Conservation (phyloP, 768 basidiomycete genomes). For the Suillus tomentosus region DNA sequence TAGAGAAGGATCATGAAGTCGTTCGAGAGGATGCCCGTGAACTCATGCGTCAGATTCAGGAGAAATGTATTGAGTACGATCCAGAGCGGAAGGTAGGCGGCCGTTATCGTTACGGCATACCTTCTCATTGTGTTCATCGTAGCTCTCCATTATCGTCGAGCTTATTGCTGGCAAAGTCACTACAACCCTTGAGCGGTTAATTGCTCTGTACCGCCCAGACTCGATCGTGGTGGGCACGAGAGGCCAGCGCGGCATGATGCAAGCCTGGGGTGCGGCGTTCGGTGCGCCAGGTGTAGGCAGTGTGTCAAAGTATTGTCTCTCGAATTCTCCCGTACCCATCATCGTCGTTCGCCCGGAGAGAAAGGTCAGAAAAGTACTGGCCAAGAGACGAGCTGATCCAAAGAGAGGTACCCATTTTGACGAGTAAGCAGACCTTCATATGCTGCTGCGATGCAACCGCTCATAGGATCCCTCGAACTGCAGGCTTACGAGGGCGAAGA, state of each 20-base stretch:
- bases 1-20: conserved; percentile 75
- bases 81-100: conserved; percentile 69
- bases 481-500: conserved; percentile 21
- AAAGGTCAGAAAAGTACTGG: conserved; percentile 81
- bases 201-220: conserved; percentile 89
- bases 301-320: conserved; percentile 75
- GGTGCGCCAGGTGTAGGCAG: conserved; percentile 60
- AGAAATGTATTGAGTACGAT: conserved; percentile 77
- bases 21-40: conserved; percentile 85
- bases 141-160: conserved; percentile 92
- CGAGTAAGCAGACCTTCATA: conserved; percentile 38
- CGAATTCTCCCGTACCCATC: conserved; percentile 92
- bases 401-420: conserved; percentile 86
- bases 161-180: conserved; percentile 92
- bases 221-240: conserved; percentile 92
- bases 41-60: conserved; percentile 78
- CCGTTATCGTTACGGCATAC: neutral
- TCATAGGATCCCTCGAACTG: conserved; percentile 6
- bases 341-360: conserved; percentile 93
- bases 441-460: neutral
- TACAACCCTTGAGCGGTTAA: conserved; percentile 87
- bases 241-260: conserved; percentile 60
- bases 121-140: conserved; percentile 6
- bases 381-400: conserved; percentile 85
- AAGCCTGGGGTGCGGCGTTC: conserved; percentile 53